Evolutionary conservation across 495 filamentous ascomycete genomes (phyloP), one percentile per base, ranked within the genome.

Genomic region (Tuber indicum): DNA sequence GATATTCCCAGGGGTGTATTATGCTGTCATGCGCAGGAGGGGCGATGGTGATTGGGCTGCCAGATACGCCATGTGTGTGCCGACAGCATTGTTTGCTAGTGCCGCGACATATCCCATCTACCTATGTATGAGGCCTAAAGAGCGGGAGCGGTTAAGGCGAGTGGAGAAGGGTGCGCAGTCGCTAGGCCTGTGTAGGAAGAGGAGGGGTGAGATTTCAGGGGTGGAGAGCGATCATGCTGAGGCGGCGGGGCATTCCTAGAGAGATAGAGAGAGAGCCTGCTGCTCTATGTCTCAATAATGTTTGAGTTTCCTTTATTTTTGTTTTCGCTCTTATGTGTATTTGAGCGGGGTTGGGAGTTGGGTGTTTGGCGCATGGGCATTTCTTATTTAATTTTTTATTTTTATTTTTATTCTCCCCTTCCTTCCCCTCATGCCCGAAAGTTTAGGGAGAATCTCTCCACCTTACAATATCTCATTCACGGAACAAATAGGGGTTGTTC

Each of bases 131-230:
- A 84, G 87, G 14, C 86, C 87, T 3, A 85, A 84, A 8, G 91
- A 89, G n/a, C 87, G 88, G 81, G 86, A 87, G 76, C 88, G 92
- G 78, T 87, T 90, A 19, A 90, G 91, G 83, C 88, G 89, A 0
- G 85, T 88, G 46, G 75, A 74, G 39, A 49, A 47, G 26, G 36
- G 43, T 0, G 12, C 21, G 0, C 52, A 43, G 41, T 4, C 16
- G 21, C 4, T 9, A n/a, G 5, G 26, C 6, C 14, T 5, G 26
- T 66, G 26, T 66, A 66, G 17, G 8, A 72, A 21, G 66, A 66
- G 17, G 8, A 72, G 39, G 66, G 17, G 62, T 75, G 26, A 19
- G 72, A 36, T 32, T 17, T 6, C 41, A 21, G n/a, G 23, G 45
- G 52, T 9, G 45, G 72, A 44, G 72, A 44, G 32, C 21, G 39